Percentiles rank a stretch among this genome's conserved stretches.
Evolutionary conservation across 257 asterid genomes (phyloP).

Genomic region (Jacaranda mimosifolia): DNA sequence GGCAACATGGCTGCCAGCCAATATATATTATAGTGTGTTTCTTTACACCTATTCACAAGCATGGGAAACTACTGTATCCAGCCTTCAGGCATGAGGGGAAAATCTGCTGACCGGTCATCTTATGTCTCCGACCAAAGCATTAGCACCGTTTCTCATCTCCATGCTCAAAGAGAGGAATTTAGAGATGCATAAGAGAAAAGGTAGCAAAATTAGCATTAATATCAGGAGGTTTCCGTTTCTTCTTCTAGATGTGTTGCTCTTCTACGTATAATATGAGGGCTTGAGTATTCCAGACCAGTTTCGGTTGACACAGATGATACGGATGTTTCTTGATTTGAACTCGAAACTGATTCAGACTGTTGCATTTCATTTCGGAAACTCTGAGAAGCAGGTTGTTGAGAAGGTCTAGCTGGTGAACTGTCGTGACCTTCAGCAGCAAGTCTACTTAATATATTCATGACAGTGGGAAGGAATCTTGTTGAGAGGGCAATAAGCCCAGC

Average conservation of each 20-base stretch:
- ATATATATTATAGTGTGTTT: no score
- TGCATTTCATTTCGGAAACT: slow-evolving; percentile 39
- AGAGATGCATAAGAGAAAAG: neutral
- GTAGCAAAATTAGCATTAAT: neutral
- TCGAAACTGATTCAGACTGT: slow-evolving; percentile 31
- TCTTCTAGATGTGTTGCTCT: slow-evolving; percentile 43
- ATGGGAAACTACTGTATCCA: neutral
- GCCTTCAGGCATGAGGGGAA: no score
- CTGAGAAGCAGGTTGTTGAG: slow-evolving; percentile 39
- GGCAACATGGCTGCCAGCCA: neutral
- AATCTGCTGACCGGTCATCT: no score
- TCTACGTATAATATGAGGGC: slow-evolving; percentile 40
- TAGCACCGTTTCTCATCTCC: no score
- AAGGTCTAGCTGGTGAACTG: slow-evolving; percentile 21
- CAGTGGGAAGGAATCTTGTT: slow-evolving; percentile 56
- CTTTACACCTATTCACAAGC: no score
- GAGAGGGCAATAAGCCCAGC: slow-evolving; percentile 54
- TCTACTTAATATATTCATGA: slow-evolving; percentile 51
- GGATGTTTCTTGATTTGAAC: slow-evolving; percentile 50
- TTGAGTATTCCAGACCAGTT: slow-evolving; percentile 36
- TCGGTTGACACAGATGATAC: slow-evolving; percentile 46
- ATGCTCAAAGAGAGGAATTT: neutral
- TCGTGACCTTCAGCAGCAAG: slow-evolving; percentile 46
- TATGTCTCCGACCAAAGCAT: no score
- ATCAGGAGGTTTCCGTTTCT: slow-evolving; percentile 36